Evolutionary conservation across 495 filamentous ascomycete genomes (phyloP).

Genomic region (Aspergillus heteromorphus): DNA sequence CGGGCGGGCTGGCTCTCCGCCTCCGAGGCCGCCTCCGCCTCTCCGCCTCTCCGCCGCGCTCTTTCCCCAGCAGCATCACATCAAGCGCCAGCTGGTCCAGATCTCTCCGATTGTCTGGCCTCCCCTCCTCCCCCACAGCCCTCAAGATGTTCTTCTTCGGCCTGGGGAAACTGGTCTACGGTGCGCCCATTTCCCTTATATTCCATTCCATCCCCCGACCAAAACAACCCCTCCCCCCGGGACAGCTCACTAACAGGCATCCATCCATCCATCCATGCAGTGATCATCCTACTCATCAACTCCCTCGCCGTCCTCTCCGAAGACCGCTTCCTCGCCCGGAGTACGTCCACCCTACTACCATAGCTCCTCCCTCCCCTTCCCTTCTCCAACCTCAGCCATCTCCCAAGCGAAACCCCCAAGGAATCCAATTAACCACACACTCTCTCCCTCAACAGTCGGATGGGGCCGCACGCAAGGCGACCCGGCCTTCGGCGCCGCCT

Average conservation of each 20-base stretch:
- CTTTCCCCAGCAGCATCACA: background rate
- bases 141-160: slow-evolving; percentile 62
- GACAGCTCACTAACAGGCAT: background rate
- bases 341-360: slow-evolving; percentile 48
- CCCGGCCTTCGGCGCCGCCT: slow-evolving; percentile 65
- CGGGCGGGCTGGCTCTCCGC: background rate
- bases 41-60: background rate
- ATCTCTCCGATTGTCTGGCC: background rate
- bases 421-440: background rate
- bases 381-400: too few species aligned
- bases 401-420: background rate
- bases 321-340: slow-evolving; percentile 93
- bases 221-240: background rate
- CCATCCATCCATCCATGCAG: slow-evolving; percentile 35
- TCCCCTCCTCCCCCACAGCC: slow-evolving; percentile 13
- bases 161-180: slow-evolving; percentile 67
- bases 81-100: background rate
- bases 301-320: slow-evolving; percentile 93
- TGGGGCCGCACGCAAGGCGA: slow-evolving; percentile 65
- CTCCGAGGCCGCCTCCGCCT: background rate
- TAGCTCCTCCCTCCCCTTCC: slow-evolving; percentile 4
- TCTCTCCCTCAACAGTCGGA: slow-evolving; percentile 66
- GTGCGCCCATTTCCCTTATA: slow-evolving; percentile 34
- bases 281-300: slow-evolving; percentile 82
- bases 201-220: too few species aligned